Evolutionary conservation across 148 eudicot genomes (phyloP).

Genomic region (Vaccinium myrtillus): DNA sequence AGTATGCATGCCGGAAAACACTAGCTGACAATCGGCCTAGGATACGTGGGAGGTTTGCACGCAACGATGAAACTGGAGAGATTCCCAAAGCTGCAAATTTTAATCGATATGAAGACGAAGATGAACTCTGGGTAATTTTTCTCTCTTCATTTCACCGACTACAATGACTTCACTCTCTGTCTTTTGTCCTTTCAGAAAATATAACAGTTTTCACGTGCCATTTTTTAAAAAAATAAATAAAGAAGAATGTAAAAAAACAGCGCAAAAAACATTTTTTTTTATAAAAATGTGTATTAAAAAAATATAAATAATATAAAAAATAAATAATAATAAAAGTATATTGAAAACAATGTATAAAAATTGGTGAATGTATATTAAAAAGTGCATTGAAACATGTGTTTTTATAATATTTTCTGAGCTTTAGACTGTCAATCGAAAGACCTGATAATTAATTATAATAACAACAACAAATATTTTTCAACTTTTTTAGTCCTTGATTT

Average conservation of each 20-base stretch:
- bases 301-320: too few species aligned
- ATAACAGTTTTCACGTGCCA: neutral
- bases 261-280: too few species aligned
- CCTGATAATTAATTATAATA: too few species aligned
- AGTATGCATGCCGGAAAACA: slow-evolving; percentile 96
- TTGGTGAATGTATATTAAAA: too few species aligned
- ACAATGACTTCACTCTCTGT: neutral
- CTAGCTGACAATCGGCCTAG: slow-evolving; percentile 91
- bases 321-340: too few species aligned
- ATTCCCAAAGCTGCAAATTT: slow-evolving; percentile 51
- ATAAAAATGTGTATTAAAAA: too few species aligned
- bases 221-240: neutral
- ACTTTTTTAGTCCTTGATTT: neutral
- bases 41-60: slow-evolving; percentile 95
- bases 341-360: neutral
- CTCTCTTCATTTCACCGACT: neutral
- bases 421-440: too few species aligned
- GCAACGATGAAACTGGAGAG: slow-evolving; percentile 76
- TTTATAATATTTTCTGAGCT: too few species aligned
- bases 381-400: too few species aligned
- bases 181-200: too few species aligned
- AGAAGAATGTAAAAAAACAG: too few species aligned
- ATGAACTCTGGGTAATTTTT: slow-evolving; percentile 63
- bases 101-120: slow-evolving; percentile 58
- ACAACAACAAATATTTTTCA: too few species aligned